A percentile compares a stretch with the other conserved stretches of the same genome.
Conservation (phyloP, 257 asterid species). For the Pogostemon cablin region DNA sequence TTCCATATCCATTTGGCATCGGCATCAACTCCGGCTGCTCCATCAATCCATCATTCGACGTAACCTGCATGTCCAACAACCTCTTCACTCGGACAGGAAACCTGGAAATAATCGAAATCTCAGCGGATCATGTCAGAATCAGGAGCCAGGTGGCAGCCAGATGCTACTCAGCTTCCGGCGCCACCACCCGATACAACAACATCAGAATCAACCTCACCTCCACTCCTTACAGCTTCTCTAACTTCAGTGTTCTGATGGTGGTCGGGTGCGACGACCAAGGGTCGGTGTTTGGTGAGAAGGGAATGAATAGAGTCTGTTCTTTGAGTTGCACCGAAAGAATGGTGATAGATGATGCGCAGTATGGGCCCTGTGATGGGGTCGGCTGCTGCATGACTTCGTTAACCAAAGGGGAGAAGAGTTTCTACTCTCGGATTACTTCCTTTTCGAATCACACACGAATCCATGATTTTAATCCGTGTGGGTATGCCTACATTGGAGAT, state of each 20-base stretch:
- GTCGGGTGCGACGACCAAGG: slow-evolving; percentile 38
- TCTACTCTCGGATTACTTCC: not conserved
- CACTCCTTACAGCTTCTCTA: slow-evolving; percentile 35
- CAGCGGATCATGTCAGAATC: slow-evolving; percentile 17
- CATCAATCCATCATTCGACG: slow-evolving; percentile 23
- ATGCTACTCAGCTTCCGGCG: slow-evolving; percentile 16
- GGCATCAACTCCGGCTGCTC: slow-evolving; percentile 17
- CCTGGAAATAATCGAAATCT: slow-evolving; percentile 25
- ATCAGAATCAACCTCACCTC: not conserved
- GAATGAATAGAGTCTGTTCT: no score
- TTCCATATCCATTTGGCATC: slow-evolving; percentile 42
- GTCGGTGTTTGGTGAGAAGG: no score
- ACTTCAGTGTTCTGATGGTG: slow-evolving; percentile 28
- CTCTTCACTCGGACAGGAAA: slow-evolving; percentile 6
- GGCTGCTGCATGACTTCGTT: slow-evolving; percentile 36
- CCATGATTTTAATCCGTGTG: slow-evolving; percentile 27
- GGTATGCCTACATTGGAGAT: slow-evolving; percentile 40
- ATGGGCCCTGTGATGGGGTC: slow-evolving; percentile 22
- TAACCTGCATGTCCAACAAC: slow-evolving; percentile 24
- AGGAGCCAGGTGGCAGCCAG: slow-evolving; percentile 15
- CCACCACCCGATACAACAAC: not conserved
- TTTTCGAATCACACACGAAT: slow-evolving; percentile 3
- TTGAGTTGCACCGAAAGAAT: not conserved
- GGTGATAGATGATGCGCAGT: not conserved
- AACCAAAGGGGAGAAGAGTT: slow-evolving; percentile 33